Evolutionary conservation across 768 basidiomycete species (phyloP).

Genomic region (Leccinellum luteum): DNA sequence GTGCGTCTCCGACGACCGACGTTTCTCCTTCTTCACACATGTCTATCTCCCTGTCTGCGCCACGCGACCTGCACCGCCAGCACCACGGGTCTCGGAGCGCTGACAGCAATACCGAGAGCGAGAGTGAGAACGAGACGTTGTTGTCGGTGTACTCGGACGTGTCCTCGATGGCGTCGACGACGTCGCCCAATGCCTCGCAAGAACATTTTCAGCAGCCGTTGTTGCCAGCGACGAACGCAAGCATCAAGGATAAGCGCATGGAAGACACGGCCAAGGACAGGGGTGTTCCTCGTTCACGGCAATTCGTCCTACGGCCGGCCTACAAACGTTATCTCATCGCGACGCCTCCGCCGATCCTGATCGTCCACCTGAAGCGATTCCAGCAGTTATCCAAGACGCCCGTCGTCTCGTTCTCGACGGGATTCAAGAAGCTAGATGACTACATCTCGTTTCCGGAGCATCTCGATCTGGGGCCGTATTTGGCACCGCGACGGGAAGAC

Average conservation of each 20-base stretch:
- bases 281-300: slow-evolving; percentile 43
- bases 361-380: slow-evolving; percentile 93
- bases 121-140: slow-evolving; percentile 33
- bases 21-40: slow-evolving; percentile 18
- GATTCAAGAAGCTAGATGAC: slow-evolving; percentile 89
- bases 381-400: slow-evolving; percentile 74
- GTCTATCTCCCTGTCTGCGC: slow-evolving; percentile 30
- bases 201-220: slow-evolving; percentile 22
- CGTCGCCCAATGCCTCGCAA: slow-evolving; percentile 32
- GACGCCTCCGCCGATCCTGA: slow-evolving; percentile 80
- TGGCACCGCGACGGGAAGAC: slow-evolving; percentile 78
- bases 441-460: slow-evolving; percentile 87
- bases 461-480: slow-evolving; percentile 81
- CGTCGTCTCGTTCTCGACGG: slow-evolving; percentile 60
- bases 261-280: slow-evolving; percentile 16
- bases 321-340: slow-evolving; percentile 95
- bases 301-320: slow-evolving; percentile 76
- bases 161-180: slow-evolving; percentile 32
- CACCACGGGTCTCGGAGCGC: slow-evolving; percentile 20
- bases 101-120: slow-evolving; percentile 30
- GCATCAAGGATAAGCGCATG: background rate
- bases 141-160: slow-evolving; percentile 32
- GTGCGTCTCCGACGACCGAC: slow-evolving; percentile 7
- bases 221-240: slow-evolving; percentile 16
- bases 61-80: slow-evolving; percentile 19